Evolutionary conservation across 306 rosid genomes (phyloP).

Genomic region (Ammopiptanthus mongolicus): DNA sequence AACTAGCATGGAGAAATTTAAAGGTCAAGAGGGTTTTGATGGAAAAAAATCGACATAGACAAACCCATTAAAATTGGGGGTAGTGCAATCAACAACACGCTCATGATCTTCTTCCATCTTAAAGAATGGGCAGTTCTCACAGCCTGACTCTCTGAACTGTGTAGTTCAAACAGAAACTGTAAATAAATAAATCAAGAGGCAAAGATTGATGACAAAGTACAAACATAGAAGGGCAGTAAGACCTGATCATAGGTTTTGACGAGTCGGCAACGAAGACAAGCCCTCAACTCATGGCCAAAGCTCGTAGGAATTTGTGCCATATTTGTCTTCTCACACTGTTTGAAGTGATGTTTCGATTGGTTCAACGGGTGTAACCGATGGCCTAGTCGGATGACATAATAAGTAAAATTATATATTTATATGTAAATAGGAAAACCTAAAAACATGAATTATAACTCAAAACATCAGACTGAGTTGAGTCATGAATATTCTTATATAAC

Average conservation of each 20-base stretch:
- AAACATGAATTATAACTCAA: not conserved
- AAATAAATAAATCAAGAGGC: not conserved
- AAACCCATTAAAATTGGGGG: constrained; percentile 95
- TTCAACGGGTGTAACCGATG: not conserved
- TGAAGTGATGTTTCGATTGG: not conserved
- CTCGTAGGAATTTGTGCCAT: constrained; percentile 90
- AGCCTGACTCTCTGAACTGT: constrained; percentile 87
- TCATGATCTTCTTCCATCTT: constrained; percentile 91
- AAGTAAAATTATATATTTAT: not conserved
- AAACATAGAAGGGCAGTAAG: not conserved
- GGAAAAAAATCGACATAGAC: not conserved
- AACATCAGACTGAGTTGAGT: not conserved
- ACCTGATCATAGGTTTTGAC: constrained; percentile 99
- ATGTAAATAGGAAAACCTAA: no score
- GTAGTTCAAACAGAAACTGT: not conserved
- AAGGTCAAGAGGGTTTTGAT: not conserved
- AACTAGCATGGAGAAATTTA: not conserved
- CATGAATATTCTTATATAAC: not conserved
- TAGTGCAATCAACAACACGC: constrained; percentile 81
- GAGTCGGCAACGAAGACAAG: constrained; percentile 98
- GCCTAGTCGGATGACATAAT: not conserved
- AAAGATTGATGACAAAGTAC: not conserved
- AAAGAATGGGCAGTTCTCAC: constrained; percentile 93
- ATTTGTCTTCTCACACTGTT: constrained; percentile 7
- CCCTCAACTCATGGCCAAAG: constrained; percentile 87